Evolutionary conservation across 441 rosid species (phyloP).

Genomic region (Euphorbia corollata): DNA sequence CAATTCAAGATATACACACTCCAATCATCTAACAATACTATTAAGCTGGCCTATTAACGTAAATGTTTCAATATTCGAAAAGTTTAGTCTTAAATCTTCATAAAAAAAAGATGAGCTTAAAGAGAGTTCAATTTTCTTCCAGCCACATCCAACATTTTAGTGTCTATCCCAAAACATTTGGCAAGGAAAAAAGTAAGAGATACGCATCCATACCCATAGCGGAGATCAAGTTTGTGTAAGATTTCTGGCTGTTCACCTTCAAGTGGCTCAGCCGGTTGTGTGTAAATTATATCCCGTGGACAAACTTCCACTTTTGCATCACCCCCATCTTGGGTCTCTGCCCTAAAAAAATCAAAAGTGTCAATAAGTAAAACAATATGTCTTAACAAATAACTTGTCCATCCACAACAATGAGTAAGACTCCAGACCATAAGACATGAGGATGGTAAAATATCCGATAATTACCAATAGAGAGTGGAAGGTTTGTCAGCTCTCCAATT

Average conservation of each 20-base stretch:
- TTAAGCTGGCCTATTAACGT: neutral
- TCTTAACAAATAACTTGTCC: slow-evolving; percentile 5
- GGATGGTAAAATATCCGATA: slow-evolving; percentile 8
- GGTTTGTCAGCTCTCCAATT: slow-evolving; percentile 97
- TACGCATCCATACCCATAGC: slow-evolving; percentile 62
- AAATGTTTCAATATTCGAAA: neutral
- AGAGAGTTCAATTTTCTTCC: slow-evolving; percentile 5
- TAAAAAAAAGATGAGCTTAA: neutral
- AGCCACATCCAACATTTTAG: neutral
- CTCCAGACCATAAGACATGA: neutral
- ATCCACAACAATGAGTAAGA: neutral
- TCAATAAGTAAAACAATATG: slow-evolving; percentile 17
- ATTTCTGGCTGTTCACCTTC: slow-evolving; percentile 71
- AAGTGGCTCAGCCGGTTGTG: slow-evolving; percentile 64
- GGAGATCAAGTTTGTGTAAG: slow-evolving; percentile 86
- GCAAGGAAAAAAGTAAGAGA: slow-evolving; percentile 10
- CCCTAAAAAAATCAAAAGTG: slow-evolving; percentile 47
- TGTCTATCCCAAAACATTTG: slow-evolving; percentile 15
- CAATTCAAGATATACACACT: neutral
- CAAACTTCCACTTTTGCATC: slow-evolving; percentile 91
- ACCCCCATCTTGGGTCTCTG: slow-evolving; percentile 96
- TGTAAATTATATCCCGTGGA: slow-evolving; percentile 83
- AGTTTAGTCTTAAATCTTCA: neutral
- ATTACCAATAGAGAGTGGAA: slow-evolving; percentile 74
- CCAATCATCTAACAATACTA: neutral